These are phyloP conservation scores for Iberis pinnata DNA, from an alignment of 345 rosid genomes.

Conservation along the genomic window DNA sequence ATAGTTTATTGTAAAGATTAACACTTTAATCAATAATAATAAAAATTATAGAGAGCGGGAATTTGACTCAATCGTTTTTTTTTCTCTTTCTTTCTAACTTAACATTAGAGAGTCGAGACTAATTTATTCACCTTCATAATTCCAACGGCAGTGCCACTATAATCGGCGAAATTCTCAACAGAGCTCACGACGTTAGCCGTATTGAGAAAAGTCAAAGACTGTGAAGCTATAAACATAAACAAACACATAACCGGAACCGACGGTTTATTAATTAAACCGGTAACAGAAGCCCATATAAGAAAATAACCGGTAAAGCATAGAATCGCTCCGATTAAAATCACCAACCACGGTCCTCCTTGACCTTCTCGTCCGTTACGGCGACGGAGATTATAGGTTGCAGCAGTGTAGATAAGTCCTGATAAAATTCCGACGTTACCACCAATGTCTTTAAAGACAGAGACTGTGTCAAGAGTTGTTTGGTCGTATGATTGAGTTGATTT, in stretches of 20 bases:
- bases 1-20: too few relatives aligned
- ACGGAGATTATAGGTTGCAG: conserved; percentile 31
- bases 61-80: too few relatives aligned
- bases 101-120: too few relatives aligned
- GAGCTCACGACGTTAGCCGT: conserved; percentile 72
- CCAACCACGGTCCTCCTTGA: conserved; percentile 57
- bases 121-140: conserved; percentile 81
- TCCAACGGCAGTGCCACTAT: conserved; percentile 83
- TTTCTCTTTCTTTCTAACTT: too few relatives aligned
- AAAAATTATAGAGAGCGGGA: too few relatives aligned
- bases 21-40: too few relatives aligned
- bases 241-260: conserved; percentile 71
- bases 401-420: conserved; percentile 69
- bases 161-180: conserved; percentile 56
- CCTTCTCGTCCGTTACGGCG: conserved; percentile 16
- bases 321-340: conserved; percentile 52
- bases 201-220: conserved; percentile 64
- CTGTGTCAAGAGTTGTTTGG: conserved; percentile 89
- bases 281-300: conserved; percentile 75
- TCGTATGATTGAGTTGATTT: conserved; percentile 73
- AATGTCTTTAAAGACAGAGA: conserved; percentile 93
- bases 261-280: conserved; percentile 51
- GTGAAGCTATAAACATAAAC: conserved; percentile 62
- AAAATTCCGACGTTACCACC: conserved; percentile 81
- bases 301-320: conserved; percentile 72